Evolutionary conservation across 2,329 filamentous ascomycete genomes (phyloP).

Genomic region (Aspergillus melleus): DNA sequence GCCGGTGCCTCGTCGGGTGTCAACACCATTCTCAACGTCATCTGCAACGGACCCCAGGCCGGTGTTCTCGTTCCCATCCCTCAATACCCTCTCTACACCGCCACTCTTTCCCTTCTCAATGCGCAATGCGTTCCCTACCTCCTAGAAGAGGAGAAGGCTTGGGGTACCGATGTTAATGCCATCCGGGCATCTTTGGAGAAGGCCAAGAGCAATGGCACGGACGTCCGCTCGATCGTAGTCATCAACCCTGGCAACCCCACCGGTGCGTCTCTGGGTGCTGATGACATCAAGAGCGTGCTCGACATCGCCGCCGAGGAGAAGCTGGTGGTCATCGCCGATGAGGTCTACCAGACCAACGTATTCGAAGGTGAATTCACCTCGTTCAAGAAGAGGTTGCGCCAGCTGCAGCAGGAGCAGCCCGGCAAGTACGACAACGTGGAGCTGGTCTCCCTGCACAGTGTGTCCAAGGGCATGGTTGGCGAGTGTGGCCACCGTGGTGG

Average conservation of each 20-base stretch:
- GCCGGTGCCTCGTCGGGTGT: constrained; percentile 91
- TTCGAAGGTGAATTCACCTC: constrained; percentile 92
- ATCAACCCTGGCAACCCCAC: constrained; percentile 99
- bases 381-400: constrained; percentile 85
- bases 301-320: constrained; percentile 82
- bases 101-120: constrained; percentile 81
- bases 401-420: constrained; percentile 71
- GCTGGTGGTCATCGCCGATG: constrained; percentile 89
- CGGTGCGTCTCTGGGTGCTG: constrained; percentile 76
- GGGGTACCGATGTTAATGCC: constrained; percentile 82
- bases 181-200: constrained; percentile 73
- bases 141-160: constrained; percentile 80
- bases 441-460: constrained; percentile 86
- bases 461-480: constrained; percentile 98
- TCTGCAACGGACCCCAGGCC: constrained; percentile 73
- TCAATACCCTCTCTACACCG: constrained; percentile 97
- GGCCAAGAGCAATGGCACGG: constrained; percentile 73
- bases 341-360: constrained; percentile 99
- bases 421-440: constrained; percentile 82
- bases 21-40: constrained; percentile 86
- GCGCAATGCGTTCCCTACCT: constrained; percentile 89
- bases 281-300: constrained; percentile 81
- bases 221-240: constrained; percentile 89
- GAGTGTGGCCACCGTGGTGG: constrained; percentile 97
- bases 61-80: constrained; percentile 94